phyloP scores from a whole-genome alignment of 2,329 filamentous ascomycete species.

The Talaromyces sp. region DNA sequence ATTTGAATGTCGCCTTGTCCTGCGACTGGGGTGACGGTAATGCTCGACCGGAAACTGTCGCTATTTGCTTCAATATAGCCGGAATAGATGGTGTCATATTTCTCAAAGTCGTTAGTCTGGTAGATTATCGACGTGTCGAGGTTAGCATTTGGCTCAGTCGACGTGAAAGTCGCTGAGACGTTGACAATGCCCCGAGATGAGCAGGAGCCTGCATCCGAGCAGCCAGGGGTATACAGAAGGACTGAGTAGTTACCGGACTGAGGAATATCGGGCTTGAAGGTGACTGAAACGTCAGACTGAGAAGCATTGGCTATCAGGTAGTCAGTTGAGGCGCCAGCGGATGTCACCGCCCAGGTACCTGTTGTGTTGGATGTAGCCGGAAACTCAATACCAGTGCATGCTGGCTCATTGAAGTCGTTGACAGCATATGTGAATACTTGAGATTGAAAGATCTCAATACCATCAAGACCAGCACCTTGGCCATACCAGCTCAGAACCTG shows the following conservation, averaged over 20 bases:
- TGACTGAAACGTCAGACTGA: conserved; percentile 61
- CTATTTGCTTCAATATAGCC: conserved; percentile 76
- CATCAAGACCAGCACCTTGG: conserved; percentile 74
- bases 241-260: conserved; percentile 90
- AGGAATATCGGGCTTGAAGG: conserved; percentile 70
- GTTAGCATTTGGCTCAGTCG: conserved; percentile 40
- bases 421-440: conserved; percentile 80
- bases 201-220: conserved; percentile 75
- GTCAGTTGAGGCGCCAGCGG: conserved; percentile 58
- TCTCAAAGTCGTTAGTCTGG: conserved; percentile 94
- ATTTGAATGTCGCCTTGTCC: conserved; percentile 64
- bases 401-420: conserved; percentile 81
- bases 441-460: conserved; percentile 82
- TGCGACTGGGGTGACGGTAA: conserved; percentile 69
- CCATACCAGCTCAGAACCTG: conserved; percentile 89
- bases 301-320: conserved; percentile 70
- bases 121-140: conserved; percentile 63
- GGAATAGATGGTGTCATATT: conserved; percentile 89
- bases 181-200: conserved; percentile 73
- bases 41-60: conserved; percentile 69
- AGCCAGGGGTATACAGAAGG: conserved; percentile 89
- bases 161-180: conserved; percentile 68
- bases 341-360: conserved; percentile 69
- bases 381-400: conserved; percentile 64
- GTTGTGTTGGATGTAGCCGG: conserved; percentile 65